Conservation (phyloP, 2,329 filamentous ascomycete species). For the Incumbomyces delicatus region DNA sequence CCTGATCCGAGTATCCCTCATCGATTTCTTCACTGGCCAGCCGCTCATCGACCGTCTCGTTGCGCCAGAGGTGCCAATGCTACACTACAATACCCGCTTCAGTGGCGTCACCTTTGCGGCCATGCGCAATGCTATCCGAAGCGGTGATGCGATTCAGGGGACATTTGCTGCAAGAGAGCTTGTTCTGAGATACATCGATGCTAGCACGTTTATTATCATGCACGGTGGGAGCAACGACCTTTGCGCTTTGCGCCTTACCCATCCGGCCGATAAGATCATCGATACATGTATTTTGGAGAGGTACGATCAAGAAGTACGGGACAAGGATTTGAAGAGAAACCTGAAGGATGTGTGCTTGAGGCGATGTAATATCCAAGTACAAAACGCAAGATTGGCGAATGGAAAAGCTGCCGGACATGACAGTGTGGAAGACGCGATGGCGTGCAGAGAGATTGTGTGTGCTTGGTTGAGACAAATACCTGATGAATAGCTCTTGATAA, state of each 20-base stretch:
- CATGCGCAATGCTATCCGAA: slow-evolving; percentile 30
- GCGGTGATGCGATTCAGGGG: slow-evolving; percentile 32
- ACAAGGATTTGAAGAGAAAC: neutral
- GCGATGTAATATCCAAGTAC: slow-evolving; percentile 20
- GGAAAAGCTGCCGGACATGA: slow-evolving; percentile 27
- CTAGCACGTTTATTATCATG: slow-evolving; percentile 40
- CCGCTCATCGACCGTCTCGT: slow-evolving; percentile 45
- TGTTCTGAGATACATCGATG: slow-evolving; percentile 37
- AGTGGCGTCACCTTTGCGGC: slow-evolving; percentile 38
- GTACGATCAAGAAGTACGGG: neutral
- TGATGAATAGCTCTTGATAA: neutral
- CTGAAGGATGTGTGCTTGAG: slow-evolving; percentile 18
- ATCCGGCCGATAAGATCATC: slow-evolving; percentile 28
- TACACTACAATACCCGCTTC: slow-evolving; percentile 41
- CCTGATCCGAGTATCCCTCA: slow-evolving; percentile 43
- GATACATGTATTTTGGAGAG: slow-evolving; percentile 33
- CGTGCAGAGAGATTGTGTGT: slow-evolving; percentile 32
- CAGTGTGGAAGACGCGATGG: slow-evolving; percentile 39
- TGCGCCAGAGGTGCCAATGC: slow-evolving; percentile 36
- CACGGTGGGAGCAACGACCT: slow-evolving; percentile 39
- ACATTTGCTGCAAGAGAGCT: slow-evolving; percentile 32
- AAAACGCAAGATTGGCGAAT: slow-evolving; percentile 9
- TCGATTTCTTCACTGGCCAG: slow-evolving; percentile 42
- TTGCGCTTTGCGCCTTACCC: slow-evolving; percentile 39
- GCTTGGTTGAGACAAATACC: slow-evolving; percentile 25